phyloP scores from a whole-genome alignment of 208 protist genomes.

The Naegleria lovaniensis region DNA sequence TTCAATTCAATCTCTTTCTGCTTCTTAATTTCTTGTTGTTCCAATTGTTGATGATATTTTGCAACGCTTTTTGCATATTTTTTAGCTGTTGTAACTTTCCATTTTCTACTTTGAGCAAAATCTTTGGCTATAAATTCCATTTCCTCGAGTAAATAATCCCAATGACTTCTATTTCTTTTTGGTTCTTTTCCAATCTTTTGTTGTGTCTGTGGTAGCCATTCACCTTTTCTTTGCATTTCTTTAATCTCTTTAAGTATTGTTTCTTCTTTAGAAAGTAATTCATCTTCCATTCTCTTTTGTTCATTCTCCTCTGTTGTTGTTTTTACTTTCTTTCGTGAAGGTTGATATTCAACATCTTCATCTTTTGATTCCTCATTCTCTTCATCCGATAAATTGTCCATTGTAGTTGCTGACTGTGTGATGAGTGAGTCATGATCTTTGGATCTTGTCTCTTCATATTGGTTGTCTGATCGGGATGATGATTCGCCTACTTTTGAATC shows the following conservation, averaged over 20 bases:
- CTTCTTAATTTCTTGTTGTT: slow-evolving; percentile 1
- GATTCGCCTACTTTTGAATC: too few species aligned
- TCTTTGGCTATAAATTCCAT: background rate
- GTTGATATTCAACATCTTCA: background rate
- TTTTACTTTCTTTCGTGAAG: background rate
- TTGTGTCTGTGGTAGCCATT: background rate
- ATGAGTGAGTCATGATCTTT: too few species aligned
- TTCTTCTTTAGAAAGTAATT: background rate
- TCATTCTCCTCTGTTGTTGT: background rate
- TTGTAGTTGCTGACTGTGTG: background rate
- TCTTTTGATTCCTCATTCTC: background rate
- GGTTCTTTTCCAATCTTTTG: slow-evolving; percentile 10
- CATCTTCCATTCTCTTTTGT: background rate
- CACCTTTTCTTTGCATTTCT: background rate
- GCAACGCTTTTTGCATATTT: background rate
- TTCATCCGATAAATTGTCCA: background rate
- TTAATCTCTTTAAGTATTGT: background rate
- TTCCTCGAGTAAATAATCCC: slow-evolving; percentile 9
- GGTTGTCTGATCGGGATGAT: too few species aligned
- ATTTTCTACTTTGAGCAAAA: background rate
- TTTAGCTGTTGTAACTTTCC: background rate
- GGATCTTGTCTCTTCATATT: too few species aligned
- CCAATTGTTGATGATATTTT: background rate
- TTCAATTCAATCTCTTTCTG: slow-evolving; percentile 2
- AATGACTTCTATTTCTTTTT: background rate